Base-by-base conservation (phyloP, 2,329 filamentous ascomycete species). In the Neofusicoccum kwambonambiense region DNA sequence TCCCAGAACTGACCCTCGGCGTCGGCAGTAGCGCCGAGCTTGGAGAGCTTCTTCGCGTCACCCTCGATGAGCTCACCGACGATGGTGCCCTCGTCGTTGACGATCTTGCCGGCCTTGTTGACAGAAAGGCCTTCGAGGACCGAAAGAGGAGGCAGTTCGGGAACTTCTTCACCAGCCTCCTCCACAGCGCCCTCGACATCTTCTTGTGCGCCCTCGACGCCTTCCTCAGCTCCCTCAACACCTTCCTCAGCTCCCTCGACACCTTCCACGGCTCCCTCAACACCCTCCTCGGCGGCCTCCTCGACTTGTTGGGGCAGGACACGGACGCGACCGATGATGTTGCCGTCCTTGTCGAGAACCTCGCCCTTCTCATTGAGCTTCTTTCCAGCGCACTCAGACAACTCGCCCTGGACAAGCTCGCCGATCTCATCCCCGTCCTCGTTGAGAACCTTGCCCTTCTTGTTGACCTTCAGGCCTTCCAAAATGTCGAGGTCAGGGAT, bases 321-420 rank as follows among this genome's bases (percentile, higher is more conserved):
- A 69, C 85, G 80, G 67, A 87, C 85, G 68, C 84, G 84, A 45
- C 87, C 87, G 67, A 89, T 82, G 67, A 89, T 81, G 49, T 87
- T 87, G 50, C 87, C 87, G 51, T 86, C 83, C 73, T 83, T 86
- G 73, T 88, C 87, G 71, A 88, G 81, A 64, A 89, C 85, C 70
- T 89, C 87, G 19, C 87, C 87, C 75, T 88, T 81, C 66, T 82
- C 83, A 68, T 89, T 88, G 69, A 87, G 79, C 75, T 88, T 89
- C 78, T 88, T 88, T 65, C 87, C 83, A 17, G 88, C 85, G 67
- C 87, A 89, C 67, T 88, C 85, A 13, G 82, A 75, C 12, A 89
- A 75, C 61, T 89, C 84, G 47, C 88, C 88, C 68, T 84, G 82
- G 45, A 76, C 73, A 47, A 86, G 80, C 69, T 84, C 81, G 37